A percentile compares a stretch with the other conserved stretches of the same genome.
These are phyloP conservation scores for Hypoxylon sp. DNA, from an alignment of 2,329 filamentous ascomycete species.

Conservation along the genomic window DNA sequence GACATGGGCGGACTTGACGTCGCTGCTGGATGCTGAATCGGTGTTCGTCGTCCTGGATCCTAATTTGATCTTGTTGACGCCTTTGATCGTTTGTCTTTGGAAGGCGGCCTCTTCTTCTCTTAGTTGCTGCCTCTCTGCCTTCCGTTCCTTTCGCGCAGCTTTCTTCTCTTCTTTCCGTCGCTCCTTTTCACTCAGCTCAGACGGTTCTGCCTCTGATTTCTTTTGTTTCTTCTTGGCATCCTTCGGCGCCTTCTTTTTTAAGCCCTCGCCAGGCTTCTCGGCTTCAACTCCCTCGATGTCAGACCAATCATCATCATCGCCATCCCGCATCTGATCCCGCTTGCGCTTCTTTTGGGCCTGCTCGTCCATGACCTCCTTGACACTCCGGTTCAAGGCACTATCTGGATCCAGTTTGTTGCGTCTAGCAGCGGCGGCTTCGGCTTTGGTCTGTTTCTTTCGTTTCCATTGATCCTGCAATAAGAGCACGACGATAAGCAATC, in stretches of 20 bases:
- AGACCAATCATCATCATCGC: constrained; percentile 60
- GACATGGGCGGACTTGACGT: constrained; percentile 20
- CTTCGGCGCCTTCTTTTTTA: constrained; percentile 63
- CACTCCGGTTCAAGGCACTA: constrained; percentile 81
- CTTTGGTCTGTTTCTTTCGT: constrained; percentile 95
- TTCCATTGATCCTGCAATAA: constrained; percentile 85
- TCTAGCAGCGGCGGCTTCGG: constrained; percentile 84
- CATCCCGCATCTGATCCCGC: constrained; percentile 60
- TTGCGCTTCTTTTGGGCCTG: constrained; percentile 82
- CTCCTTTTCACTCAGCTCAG: constrained; percentile 58
- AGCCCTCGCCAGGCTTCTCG: constrained; percentile 73
- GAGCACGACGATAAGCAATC: constrained; percentile 29
- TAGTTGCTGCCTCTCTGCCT: constrained; percentile 56
- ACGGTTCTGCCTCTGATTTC: constrained; percentile 60
- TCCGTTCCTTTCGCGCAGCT: constrained; percentile 58
- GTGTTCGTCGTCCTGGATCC: constrained; percentile 50
- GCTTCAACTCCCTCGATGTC: constrained; percentile 66
- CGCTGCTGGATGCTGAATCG: constrained; percentile 32
- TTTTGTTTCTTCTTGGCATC: constrained; percentile 63
- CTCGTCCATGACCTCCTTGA: constrained; percentile 93
- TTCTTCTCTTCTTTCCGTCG: constrained; percentile 63
- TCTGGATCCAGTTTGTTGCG: constrained; percentile 92
- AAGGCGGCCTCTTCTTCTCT: constrained; percentile 57
- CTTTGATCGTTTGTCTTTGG: constrained; percentile 55
- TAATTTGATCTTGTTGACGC: constrained; percentile 54